Base-by-base conservation (phyloP, 2,329 filamentous ascomycete species). In the Geosmithia morbida region DNA sequence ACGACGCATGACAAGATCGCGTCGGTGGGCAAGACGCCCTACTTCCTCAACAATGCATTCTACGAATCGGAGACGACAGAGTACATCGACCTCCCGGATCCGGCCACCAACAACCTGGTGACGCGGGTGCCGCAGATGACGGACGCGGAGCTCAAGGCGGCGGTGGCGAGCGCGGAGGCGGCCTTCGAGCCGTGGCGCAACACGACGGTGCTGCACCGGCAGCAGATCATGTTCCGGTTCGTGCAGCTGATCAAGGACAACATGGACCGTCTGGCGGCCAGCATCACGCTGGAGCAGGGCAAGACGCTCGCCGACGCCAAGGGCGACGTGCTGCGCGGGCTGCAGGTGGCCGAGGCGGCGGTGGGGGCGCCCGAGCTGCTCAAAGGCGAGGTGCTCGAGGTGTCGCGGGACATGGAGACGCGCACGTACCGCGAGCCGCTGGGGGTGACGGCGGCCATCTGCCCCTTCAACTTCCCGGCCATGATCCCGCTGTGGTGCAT, bases 401-500 rank as follows among this genome's bases (percentile, higher is more conserved):
- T 92, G 13, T 78, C 85, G 48, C 89, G 87, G 72, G 86, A 92
- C 58, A 92, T 92, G 86, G 86, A 92, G 71, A 92, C 86, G 29
- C 71, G 85, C 59, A 84, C 78, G 50, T 92, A 92, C 64, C 77
- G 79, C 51, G 86, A 92, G 72, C 85, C 86, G 50, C 67, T 92
- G 58, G 86, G 86, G 48, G 81, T 92, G 33, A 81, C 85, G 42
- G 85, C 85, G 49, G 84, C 86, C 49, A 92, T 92, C 55, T 92
- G 86, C 71, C 86, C 86, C 2, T 92, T 92, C 61, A 92, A 92
- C 71, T 92, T 92, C 68, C 86, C 86, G 42, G 86, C 86, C 56
- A 94, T 94, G 86, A 92, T 94, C 62, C 87, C 86, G 3, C 74
- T 94, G n/a, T 94, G 86, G 86, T 87, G 78, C 51, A 88, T 94